These are phyloP conservation scores for Serendipita vermifera DNA, from an alignment of 768 basidiomycete genomes.

Conservation along the genomic window DNA sequence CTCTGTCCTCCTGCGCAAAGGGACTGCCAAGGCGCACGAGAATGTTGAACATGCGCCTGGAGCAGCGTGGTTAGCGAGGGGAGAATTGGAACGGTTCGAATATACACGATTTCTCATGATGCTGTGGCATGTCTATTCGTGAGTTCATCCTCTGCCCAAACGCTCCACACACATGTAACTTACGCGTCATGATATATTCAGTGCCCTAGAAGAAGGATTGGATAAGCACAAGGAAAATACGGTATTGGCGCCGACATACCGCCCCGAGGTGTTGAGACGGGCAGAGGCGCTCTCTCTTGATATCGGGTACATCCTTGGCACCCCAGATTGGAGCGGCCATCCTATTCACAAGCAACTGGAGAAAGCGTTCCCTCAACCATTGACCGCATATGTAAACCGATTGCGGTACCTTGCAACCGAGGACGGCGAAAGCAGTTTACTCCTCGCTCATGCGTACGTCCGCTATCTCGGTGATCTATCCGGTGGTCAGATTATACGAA, in stretches of 20 bases:
- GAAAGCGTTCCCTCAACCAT: constrained; percentile 33
- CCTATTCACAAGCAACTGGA: constrained; percentile 38
- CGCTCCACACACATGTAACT: not conserved
- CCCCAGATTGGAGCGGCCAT: constrained; percentile 46
- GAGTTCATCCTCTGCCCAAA: constrained; percentile 21
- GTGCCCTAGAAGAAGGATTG: constrained; percentile 43
- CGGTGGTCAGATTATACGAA: constrained; percentile 60
- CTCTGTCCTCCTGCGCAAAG: constrained; percentile 28
- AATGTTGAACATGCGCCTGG: constrained; percentile 43
- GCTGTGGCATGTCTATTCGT: constrained; percentile 73
- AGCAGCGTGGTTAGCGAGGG: constrained; percentile 43
- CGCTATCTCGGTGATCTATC: constrained; percentile 71
- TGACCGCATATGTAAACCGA: constrained; percentile 42
- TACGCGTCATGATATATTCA: constrained; percentile 17
- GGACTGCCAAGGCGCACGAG: constrained; percentile 41
- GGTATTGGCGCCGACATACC: constrained; percentile 53
- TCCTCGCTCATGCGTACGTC: constrained; percentile 72
- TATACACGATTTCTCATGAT: constrained; percentile 62
- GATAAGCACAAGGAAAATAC: constrained; percentile 49
- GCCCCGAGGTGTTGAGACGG: constrained; percentile 55
- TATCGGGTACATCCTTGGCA: constrained; percentile 47
- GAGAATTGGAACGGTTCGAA: constrained; percentile 46
- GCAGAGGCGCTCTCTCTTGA: constrained; percentile 47
- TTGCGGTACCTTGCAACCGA: constrained; percentile 34
- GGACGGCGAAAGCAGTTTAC: constrained; percentile 22